phyloP scores from a whole-genome alignment of 768 basidiomycete genomes.

The Tricholoma terreum region DNA sequence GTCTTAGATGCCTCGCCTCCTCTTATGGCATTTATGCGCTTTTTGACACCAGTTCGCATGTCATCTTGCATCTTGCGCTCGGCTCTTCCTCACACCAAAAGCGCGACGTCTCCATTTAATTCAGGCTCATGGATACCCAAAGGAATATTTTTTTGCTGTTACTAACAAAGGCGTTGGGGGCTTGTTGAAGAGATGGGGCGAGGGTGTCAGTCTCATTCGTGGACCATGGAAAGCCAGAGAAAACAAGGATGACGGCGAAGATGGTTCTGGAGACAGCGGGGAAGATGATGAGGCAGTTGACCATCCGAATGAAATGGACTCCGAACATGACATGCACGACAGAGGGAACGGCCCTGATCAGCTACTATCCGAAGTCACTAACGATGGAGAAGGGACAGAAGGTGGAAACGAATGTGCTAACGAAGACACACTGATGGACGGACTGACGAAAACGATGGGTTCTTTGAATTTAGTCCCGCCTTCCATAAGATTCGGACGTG shows the following conservation, averaged over 20 bases:
- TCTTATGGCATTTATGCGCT: slow-evolving; percentile 6
- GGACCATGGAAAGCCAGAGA: slow-evolving; percentile 61
- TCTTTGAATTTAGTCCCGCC: slow-evolving; percentile 61
- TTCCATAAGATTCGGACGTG: slow-evolving; percentile 71
- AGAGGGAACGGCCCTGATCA: slow-evolving; percentile 22
- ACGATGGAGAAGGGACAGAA: slow-evolving; percentile 13
- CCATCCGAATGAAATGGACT: slow-evolving; percentile 14
- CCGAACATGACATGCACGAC: slow-evolving; percentile 3
- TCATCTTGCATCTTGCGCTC: slow-evolving; percentile 57
- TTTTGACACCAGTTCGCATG: slow-evolving; percentile 65
- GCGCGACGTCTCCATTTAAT: slow-evolving; percentile 79
- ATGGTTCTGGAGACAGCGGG: slow-evolving; percentile 27
- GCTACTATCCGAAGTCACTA: slow-evolving; percentile 21
- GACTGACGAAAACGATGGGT: slow-evolving; percentile 44
- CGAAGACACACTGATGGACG: slow-evolving; percentile 37
- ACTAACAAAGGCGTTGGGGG: slow-evolving; percentile 90
- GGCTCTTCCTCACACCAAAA: slow-evolving; percentile 70
- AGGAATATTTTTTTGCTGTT: slow-evolving; percentile 88
- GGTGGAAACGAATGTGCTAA: slow-evolving; percentile 3
- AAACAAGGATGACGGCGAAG: slow-evolving; percentile 20
- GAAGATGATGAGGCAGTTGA: slow-evolving; percentile 24
- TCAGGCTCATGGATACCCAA: slow-evolving; percentile 77
- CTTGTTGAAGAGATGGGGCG: slow-evolving; percentile 75
- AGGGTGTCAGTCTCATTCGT: slow-evolving; percentile 77
- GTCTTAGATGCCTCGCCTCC: not conserved